Evolutionary conservation across 441 rosid species (phyloP).

Genomic region (Francoa sonchifolia): DNA sequence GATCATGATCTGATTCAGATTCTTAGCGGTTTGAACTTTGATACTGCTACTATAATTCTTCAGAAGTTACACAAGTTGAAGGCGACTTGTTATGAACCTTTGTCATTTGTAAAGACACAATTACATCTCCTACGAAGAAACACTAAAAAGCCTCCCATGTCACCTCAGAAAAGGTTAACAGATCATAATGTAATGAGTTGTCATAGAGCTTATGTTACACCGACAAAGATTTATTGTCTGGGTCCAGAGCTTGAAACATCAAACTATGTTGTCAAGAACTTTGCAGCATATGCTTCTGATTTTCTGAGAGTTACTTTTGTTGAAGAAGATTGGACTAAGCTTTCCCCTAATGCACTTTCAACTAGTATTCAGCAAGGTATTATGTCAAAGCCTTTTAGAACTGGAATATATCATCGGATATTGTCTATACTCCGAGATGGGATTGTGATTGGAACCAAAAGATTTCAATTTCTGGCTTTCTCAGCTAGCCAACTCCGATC

Average conservation of each 20-base stretch:
- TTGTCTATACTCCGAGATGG: constrained; percentile 64
- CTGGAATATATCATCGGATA: constrained; percentile 56
- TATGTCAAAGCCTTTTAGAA: constrained; percentile 56
- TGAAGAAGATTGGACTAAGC: constrained; percentile 92
- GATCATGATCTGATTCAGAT: constrained; percentile 28
- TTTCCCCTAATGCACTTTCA: constrained; percentile 54
- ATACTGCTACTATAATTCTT: constrained; percentile 40
- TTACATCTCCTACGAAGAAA: constrained; percentile 25
- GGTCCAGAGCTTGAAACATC: constrained; percentile 92
- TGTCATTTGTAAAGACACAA: constrained; percentile 36
- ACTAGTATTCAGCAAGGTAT: constrained; percentile 48
- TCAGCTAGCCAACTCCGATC: constrained; percentile 90
- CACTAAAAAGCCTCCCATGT: constrained; percentile 22
- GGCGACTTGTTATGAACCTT: constrained; percentile 52
- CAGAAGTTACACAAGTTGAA: constrained; percentile 60
- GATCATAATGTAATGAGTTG: constrained; percentile 59
- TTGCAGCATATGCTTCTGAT: constrained; percentile 58
- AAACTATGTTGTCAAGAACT: constrained; percentile 71
- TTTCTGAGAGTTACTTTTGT: constrained; percentile 82
- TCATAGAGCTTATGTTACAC: constrained; percentile 75
- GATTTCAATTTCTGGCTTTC: constrained; percentile 79
- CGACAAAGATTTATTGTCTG: constrained; percentile 68
- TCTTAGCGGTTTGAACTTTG: constrained; percentile 30
- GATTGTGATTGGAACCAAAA: constrained; percentile 55
- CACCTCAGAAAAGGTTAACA: constrained; percentile 26